Base-by-base conservation (phyloP, 2,329 filamentous ascomycete genomes). In the Diaporthe longicolla region DNA sequence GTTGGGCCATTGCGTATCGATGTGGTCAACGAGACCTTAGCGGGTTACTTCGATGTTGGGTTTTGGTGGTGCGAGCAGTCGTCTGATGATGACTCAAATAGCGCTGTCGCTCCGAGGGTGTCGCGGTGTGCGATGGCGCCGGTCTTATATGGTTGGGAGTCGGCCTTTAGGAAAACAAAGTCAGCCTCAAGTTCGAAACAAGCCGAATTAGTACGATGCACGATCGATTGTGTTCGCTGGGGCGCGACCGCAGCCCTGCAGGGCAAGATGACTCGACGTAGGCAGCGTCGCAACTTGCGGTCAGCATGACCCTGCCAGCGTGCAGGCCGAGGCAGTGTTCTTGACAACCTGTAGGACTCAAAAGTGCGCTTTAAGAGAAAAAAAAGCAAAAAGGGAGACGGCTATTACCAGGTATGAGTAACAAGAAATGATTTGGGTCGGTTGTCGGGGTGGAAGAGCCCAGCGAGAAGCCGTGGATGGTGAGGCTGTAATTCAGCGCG, bases 1-100 rank as follows among this genome's bases (percentile, higher is more conserved):
- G 88, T 71, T 89, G 88, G 78, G 88, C 86, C 88, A 90, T 90
- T 75, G 78, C 78, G 74, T 77, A 73, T 75, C 19, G 57, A 54
- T 40, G 13, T 40, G 21, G 13, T 40, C 17, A 40, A 29, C 9
- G 29, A 35, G n/a, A 10, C 50, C 15, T 37, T 24, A 24, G 32
- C 10, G 32, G 59, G 52, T 6, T 59, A 13, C 10, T 40, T 54
- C 55, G 9, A 35, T 40, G 19, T 58, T 29, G 43, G 43, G 24
- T 52, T 24, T 59, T n/a, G 55, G 21, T 59, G 40, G 52, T 32
- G 8, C 48, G 37, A 40, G 52, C 21, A 26, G 50, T 52, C 57
- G 48, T 66, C 50, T 45, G 52, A 52, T 45, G 58, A 66, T 54
- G 74, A 73, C 52, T 75, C 66, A 54, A 59, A 48, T 37, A 37